A percentile compares a stretch with the other conserved stretches of the same genome.
phyloP scores from a whole-genome alignment of 2,329 filamentous ascomycete genomes.

The Teratosphaeria nubilosa region DNA sequence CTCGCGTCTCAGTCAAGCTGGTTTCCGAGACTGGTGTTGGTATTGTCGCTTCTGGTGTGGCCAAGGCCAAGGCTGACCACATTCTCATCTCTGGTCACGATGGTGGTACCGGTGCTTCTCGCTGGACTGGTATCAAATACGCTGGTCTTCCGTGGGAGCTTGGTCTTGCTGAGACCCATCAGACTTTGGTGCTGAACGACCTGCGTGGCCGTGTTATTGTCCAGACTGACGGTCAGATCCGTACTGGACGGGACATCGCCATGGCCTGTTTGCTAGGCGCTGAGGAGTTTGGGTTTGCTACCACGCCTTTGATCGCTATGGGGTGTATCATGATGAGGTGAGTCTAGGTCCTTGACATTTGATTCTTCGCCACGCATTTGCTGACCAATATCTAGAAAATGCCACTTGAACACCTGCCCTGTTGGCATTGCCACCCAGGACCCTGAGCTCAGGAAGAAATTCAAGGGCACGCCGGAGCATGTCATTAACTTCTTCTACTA shows the following conservation, averaged over 20 bases:
- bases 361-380: background rate
- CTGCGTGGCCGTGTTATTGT: conserved; percentile 91
- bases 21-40: conserved; percentile 96
- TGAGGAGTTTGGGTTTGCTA: conserved; percentile 97
- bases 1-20: conserved; percentile 90
- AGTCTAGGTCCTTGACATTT: conserved; percentile 19
- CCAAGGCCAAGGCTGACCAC: conserved; percentile 94
- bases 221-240: conserved; percentile 89
- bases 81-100: conserved; percentile 95
- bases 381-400: conserved; percentile 17
- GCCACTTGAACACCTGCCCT: conserved; percentile 61
- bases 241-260: conserved; percentile 85
- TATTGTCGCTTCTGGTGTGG: conserved; percentile 94
- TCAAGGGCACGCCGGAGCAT: conserved; percentile 83
- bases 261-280: conserved; percentile 91
- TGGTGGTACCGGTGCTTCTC: conserved; percentile 88
- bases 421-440: conserved; percentile 95
- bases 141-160: conserved; percentile 94
- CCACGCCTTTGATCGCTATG: conserved; percentile 89
- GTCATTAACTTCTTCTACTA: conserved; percentile 99
- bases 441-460: conserved; percentile 88
- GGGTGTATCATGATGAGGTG: conserved; percentile 90
- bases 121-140: conserved; percentile 99
- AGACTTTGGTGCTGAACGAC: conserved; percentile 91
- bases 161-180: conserved; percentile 92